phyloP scores from a whole-genome alignment of 805 yeast genomes.

The Spathaspora sp. region DNA sequence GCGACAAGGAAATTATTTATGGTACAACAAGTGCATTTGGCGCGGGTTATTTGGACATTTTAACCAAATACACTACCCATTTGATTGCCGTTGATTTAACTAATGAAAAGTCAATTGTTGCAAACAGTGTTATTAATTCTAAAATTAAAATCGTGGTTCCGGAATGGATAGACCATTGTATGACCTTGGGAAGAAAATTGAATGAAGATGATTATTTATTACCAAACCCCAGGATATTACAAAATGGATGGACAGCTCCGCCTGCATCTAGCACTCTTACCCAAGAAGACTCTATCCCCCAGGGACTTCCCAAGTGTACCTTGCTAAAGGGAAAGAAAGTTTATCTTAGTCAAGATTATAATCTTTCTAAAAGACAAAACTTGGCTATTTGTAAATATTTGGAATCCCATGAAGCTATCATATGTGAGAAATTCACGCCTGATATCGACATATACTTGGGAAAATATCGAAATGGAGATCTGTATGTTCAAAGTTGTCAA shows the following conservation, averaged over 20 bases:
- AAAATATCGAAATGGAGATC: slow-evolving; percentile 54
- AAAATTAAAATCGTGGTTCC: slow-evolving; percentile 64
- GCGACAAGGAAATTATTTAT: slow-evolving; percentile 64
- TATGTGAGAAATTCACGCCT: slow-evolving; percentile 22
- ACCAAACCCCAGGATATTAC: slow-evolving; percentile 19
- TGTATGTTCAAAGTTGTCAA: slow-evolving; percentile 45
- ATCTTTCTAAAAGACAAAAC: slow-evolving; percentile 42
- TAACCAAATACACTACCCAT: slow-evolving; percentile 77
- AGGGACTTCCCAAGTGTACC: neutral
- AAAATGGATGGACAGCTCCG: neutral
- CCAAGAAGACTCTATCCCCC: neutral
- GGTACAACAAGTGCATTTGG: slow-evolving; percentile 73
- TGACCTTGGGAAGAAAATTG: slow-evolving; percentile 47
- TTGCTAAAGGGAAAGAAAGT: slow-evolving; percentile 46
- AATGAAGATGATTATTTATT: slow-evolving; percentile 54
- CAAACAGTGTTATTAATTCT: slow-evolving; percentile 31
- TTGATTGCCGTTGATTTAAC: slow-evolving; percentile 53
- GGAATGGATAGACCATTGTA: slow-evolving; percentile 74
- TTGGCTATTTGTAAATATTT: slow-evolving; percentile 44
- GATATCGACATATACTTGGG: slow-evolving; percentile 52
- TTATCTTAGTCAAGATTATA: slow-evolving; percentile 53
- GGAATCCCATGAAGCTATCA: slow-evolving; percentile 51
- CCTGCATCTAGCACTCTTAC: neutral
- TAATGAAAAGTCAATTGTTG: slow-evolving; percentile 58
- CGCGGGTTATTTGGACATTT: slow-evolving; percentile 61